Evolutionary conservation across 2,329 filamentous ascomycete genomes (phyloP).

Genomic region (Fusarium acutatum): DNA sequence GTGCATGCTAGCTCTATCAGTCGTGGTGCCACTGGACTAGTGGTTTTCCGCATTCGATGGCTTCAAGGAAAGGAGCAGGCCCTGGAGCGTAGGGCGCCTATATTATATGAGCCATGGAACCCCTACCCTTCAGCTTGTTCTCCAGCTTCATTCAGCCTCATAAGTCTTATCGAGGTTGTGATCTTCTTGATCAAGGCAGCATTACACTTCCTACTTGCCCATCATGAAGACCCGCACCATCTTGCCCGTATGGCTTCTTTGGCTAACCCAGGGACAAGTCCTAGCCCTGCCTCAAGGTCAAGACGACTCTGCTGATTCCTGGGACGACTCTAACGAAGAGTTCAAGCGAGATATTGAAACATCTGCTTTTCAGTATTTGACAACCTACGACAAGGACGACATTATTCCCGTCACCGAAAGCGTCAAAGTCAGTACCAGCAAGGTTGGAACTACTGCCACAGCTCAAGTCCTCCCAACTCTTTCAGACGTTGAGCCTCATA

Average conservation of each 20-base stretch:
- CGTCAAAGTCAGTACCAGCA: conserved; percentile 39
- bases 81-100: conserved; percentile 11
- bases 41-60: conserved; percentile 30
- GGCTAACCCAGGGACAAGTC: conserved; percentile 39
- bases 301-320: conserved; percentile 3
- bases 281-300: conserved; percentile 25
- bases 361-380: conserved; percentile 33
- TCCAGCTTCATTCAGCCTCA: conserved; percentile 10
- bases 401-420: conserved; percentile 42
- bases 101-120: conserved; percentile 34
- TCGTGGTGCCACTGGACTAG: conserved; percentile 35
- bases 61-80: conserved; percentile 22
- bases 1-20: conserved; percentile 30
- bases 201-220: conserved; percentile 1
- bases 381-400: conserved; percentile 38
- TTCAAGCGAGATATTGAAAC: conserved; percentile 33
- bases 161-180: conserved; percentile 14
- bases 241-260: conserved; percentile 40
- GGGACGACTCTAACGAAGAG: conserved; percentile 19
- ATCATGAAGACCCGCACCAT: conserved; percentile 36
- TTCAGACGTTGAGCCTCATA: conserved; percentile 44
- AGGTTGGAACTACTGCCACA: conserved; percentile 38
- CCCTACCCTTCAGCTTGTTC: conserved; percentile 11
- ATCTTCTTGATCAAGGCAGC: conserved; percentile 10
- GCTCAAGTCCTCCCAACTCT: conserved; percentile 43